Evolutionary conservation across 306 rosid species (phyloP).

Genomic region (Begonia loranthoides): DNA sequence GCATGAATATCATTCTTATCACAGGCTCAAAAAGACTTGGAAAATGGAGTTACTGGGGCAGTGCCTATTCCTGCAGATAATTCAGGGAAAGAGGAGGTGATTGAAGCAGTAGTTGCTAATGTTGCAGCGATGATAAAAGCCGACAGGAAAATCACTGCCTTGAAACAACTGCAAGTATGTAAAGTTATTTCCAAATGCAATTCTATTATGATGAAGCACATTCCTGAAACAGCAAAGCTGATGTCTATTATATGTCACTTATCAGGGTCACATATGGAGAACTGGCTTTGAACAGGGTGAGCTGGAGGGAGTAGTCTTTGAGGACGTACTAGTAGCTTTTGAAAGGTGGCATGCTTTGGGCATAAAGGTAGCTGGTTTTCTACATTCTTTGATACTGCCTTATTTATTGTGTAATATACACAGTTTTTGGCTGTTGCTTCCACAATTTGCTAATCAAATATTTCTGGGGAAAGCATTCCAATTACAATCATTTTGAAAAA

Average conservation of each 20-base stretch:
- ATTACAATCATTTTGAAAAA: no score
- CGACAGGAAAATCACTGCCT: conserved; percentile 84
- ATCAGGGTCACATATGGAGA: conserved; percentile 94
- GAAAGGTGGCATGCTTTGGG: conserved; percentile 77
- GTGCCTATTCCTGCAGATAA: conserved; percentile 69
- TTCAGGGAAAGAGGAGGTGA: conserved; percentile 67
- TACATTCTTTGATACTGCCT: no score
- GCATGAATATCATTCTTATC: no score
- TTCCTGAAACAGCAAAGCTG: conserved; percentile 10
- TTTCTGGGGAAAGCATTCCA: no score
- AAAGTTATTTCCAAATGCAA: neutral
- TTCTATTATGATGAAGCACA: neutral
- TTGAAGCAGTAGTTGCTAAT: conserved; percentile 72
- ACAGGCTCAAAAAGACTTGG: conserved; percentile 78
- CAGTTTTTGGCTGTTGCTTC: no score
- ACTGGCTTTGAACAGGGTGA: conserved; percentile 74
- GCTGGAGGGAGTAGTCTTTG: conserved; percentile 74
- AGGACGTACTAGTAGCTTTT: conserved; percentile 82
- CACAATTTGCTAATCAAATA: no score
- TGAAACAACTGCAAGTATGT: conserved; percentile 85
- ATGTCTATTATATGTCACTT: conserved; percentile 11
- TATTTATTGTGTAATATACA: no score
- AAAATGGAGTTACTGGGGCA: conserved; percentile 57
- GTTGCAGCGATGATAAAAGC: conserved; percentile 92
- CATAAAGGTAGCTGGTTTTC: conserved; percentile 40